phyloP scores from a whole-genome alignment of 2,329 filamentous ascomycete genomes.

The Botrytis medusae region DNA sequence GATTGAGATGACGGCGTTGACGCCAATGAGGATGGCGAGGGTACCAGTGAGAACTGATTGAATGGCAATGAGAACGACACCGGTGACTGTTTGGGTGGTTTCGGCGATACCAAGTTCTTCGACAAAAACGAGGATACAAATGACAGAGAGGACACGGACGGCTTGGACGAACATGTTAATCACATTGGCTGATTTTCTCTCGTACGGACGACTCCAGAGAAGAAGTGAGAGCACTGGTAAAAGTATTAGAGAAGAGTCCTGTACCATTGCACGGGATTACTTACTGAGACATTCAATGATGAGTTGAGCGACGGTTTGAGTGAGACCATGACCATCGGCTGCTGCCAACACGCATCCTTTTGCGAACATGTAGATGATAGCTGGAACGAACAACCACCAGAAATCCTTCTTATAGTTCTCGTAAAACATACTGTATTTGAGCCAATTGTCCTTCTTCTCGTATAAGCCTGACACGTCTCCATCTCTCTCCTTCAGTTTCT shows the following conservation, averaged over 20 bases:
- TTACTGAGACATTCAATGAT: slow-evolving; percentile 67
- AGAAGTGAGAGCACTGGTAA: slow-evolving; percentile 68
- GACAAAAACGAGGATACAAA: slow-evolving; percentile 89
- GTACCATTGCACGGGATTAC: slow-evolving; percentile 10
- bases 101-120: slow-evolving; percentile 86
- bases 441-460: slow-evolving; percentile 86
- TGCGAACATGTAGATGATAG: slow-evolving; percentile 85
- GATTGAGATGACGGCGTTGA: slow-evolving; percentile 83
- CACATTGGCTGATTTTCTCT: slow-evolving; percentile 82
- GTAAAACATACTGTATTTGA: slow-evolving; percentile 97
- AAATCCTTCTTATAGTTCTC: slow-evolving; percentile 91
- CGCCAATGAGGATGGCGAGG: slow-evolving; percentile 81
- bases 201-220: slow-evolving; percentile 82
- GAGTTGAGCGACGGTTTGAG: slow-evolving; percentile 77
- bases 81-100: slow-evolving; percentile 91
- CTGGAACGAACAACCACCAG: slow-evolving; percentile 95
- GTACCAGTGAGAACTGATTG: slow-evolving; percentile 81
- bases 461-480: slow-evolving; percentile 75
- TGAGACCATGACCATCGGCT: slow-evolving; percentile 79
- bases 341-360: slow-evolving; percentile 85
- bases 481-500: slow-evolving; percentile 69
- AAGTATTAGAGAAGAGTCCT: slow-evolving; percentile 1
- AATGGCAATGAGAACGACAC: slow-evolving; percentile 88
- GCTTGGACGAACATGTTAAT: slow-evolving; percentile 92
- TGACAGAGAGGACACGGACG: slow-evolving; percentile 83